Conservation (phyloP, 164 flowering plant species). For the Magnolia changhungtana region DNA sequence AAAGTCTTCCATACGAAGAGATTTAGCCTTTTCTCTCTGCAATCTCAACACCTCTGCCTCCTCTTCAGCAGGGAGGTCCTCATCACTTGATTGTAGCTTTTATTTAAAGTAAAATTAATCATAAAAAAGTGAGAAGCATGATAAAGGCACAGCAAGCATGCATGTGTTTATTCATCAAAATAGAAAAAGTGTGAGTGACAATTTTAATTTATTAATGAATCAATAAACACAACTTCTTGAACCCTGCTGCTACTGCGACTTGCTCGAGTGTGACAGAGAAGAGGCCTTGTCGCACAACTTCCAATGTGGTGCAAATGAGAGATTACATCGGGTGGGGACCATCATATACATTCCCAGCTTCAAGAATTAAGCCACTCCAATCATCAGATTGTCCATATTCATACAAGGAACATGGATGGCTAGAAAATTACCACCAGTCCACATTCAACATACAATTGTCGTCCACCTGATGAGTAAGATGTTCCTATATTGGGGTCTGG, state of each 20-base stretch:
- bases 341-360: neutral
- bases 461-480: neutral
- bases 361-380: neutral
- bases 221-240: neutral
- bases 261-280: neutral
- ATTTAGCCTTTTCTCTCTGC: constrained; percentile 49
- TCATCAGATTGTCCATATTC: neutral
- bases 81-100: constrained; percentile 69
- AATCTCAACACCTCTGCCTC: constrained; percentile 58
- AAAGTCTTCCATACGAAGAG: constrained; percentile 54
- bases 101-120: constrained; percentile 1
- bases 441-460: neutral
- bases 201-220: neutral
- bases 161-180: neutral
- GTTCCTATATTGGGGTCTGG: no score
- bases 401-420: neutral
- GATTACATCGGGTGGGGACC: neutral
- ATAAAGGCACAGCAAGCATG: neutral
- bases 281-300: neutral
- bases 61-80: constrained; percentile 60
- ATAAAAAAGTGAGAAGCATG: neutral
- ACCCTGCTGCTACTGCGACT: no score
- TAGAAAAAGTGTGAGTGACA: neutral
- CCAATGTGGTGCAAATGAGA: neutral
- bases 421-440: neutral